Evolutionary conservation across 257 asterid species (phyloP), one percentile per base, ranked within the genome.

Genomic region (Avicennia marina): DNA sequence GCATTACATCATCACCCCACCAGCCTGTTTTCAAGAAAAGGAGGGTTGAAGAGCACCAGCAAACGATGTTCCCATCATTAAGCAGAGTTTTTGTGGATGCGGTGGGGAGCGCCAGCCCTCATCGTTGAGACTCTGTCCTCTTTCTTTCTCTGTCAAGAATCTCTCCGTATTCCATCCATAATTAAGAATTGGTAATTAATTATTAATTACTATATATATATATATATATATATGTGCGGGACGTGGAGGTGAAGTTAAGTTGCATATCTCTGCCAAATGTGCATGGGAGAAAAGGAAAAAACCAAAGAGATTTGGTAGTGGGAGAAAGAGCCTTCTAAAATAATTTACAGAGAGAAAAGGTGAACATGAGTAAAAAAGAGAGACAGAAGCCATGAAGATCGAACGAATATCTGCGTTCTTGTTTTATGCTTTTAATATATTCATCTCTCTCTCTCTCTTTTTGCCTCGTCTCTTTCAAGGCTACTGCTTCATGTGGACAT

Each of bases 11-110:
- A 0, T 46, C 86, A 15, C 40, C 60, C 3, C 68, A 40, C 5
- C 31, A 46, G 50, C 65, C 81, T 0, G n/a, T 55, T 25, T 56
- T 58, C 66, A 89, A 85, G 94, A 86, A 71, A 62, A 58, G 65
- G 33, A 76, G 75, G 64, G 68, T 77, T 44, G 46, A 79, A 60
- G 83, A 82, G 33, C 77, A 84, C n/a, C n/a, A n/a, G 62, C 68
- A 70, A 15, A 78, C 75, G 89, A 78, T 64, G 62, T 31, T 82
- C 78, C 75, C 81, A 40, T 67, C 84, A 13, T 34, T 75, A 62
- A 48, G 47, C 76, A 81, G 86, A 61, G 87, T 76, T 38, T 81
- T 81, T 57, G 79, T 81, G 46, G 89, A 78, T 53, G 75, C 74
- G 27, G 58, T 74, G 59, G 79, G 72, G 22, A 84, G 77, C 64